Conservation (phyloP, 2,329 filamentous ascomycete genomes). For the Purpureocillium lavendulum region DNA sequence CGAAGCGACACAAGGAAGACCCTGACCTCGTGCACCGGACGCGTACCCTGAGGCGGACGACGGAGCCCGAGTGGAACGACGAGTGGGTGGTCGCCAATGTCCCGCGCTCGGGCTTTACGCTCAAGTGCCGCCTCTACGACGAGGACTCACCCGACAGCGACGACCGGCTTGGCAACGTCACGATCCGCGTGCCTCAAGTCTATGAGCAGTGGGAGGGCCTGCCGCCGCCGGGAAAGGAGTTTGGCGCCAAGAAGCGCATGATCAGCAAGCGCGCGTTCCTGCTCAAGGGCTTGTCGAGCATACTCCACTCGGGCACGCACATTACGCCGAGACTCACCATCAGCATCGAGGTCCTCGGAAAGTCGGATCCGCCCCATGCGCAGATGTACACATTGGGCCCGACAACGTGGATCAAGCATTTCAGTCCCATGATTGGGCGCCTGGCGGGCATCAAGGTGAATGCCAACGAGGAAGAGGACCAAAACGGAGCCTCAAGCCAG, state of each 20-base stretch:
- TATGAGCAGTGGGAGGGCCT: conserved; percentile 62
- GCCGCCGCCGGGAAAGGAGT: conserved; percentile 47
- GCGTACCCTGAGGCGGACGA: conserved; percentile 61
- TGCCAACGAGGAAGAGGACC: conserved; percentile 44
- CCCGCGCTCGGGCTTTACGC: conserved; percentile 67
- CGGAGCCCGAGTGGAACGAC: conserved; percentile 72
- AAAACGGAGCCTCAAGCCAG: conserved; percentile 3
- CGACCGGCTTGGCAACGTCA: conserved; percentile 81
- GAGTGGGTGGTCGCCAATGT: conserved; percentile 87
- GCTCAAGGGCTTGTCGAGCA: conserved; percentile 57
- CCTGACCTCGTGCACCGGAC: conserved; percentile 68
- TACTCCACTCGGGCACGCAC: conserved; percentile 52
- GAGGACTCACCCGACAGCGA: conserved; percentile 83
- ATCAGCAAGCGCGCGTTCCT: conserved; percentile 83
- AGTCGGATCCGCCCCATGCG: conserved; percentile 59
- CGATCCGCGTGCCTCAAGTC: conserved; percentile 54
- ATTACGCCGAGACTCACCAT: conserved; percentile 65
- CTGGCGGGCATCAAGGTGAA: conserved; percentile 65
- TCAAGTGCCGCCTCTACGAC: conserved; percentile 84
- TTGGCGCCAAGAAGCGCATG: conserved; percentile 71
- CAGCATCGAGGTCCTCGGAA: conserved; percentile 70
- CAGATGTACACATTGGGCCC: conserved; percentile 76
- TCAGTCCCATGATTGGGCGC: conserved; percentile 80
- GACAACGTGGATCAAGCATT: conserved; percentile 70
- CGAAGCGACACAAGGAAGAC: conserved; percentile 77